Percentiles rank a stretch among this genome's conserved stretches.
phyloP scores from a whole-genome alignment of 306 rosid species.

The Cucurbita argyrosperma region DNA sequence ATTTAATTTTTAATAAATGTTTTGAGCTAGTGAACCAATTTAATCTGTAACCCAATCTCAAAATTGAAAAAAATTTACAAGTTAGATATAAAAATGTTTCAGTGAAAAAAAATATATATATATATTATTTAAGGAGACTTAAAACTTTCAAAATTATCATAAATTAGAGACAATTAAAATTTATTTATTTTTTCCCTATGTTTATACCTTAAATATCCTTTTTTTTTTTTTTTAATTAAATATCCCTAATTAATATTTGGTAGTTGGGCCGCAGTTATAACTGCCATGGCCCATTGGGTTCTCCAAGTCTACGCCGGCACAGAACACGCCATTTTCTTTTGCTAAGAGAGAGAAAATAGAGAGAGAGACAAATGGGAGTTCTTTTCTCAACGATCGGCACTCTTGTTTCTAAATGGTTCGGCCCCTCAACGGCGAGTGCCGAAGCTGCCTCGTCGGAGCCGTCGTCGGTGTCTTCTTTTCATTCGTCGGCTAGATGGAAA shows the following conservation, averaged over 20 bases:
- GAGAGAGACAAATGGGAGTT: not conserved
- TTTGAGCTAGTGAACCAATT: no score
- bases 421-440: not conserved
- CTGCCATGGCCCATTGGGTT: not conserved
- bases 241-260: not conserved
- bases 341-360: not conserved
- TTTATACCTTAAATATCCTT: no score
- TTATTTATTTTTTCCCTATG: no score
- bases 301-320: not conserved
- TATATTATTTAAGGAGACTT: no score
- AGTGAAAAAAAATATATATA: no score
- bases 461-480: slow-evolving; percentile 29
- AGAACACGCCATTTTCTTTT: not conserved
- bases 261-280: not conserved
- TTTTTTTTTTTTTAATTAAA: no score
- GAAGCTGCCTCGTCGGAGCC: slow-evolving; percentile 10
- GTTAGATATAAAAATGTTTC: no score
- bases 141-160: no score
- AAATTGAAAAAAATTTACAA: no score
- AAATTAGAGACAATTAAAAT: no score
- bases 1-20: no score
- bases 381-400: not conserved
- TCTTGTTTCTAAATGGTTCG: not conserved
- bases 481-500: slow-evolving; percentile 67
- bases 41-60: no score